Conservation (phyloP, 352 stramenopile genomes). For the Phytophthora parvispora region DNA sequence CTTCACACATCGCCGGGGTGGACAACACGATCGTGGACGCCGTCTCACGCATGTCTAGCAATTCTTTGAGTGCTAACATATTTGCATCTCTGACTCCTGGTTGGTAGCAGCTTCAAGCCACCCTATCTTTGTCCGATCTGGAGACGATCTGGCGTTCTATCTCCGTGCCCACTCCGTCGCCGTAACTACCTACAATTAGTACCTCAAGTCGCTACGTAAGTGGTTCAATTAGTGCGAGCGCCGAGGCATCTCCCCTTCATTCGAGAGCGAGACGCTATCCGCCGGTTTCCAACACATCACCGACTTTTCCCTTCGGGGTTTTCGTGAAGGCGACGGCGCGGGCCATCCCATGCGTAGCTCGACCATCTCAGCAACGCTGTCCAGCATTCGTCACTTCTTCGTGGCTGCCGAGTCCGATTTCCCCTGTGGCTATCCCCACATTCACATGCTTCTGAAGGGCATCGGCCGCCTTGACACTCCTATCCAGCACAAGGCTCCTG, state of each 20-base stretch:
- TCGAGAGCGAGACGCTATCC: background rate
- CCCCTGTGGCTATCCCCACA: slow-evolving; percentile 2
- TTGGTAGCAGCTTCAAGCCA: slow-evolving; percentile 6
- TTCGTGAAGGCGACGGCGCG: background rate
- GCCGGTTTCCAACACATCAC: background rate
- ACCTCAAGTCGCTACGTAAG: background rate
- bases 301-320: slow-evolving; percentile 1
- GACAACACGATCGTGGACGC: slow-evolving; percentile 5
- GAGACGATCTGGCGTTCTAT: slow-evolving; percentile 14
- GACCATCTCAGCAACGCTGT: background rate
- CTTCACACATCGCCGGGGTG: background rate
- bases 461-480: slow-evolving; percentile 5
- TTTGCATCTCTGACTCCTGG: background rate
- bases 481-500: slow-evolving; percentile 2
- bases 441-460: slow-evolving; percentile 13
- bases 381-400: slow-evolving; percentile 6
- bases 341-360: background rate
- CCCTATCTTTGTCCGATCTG: background rate
- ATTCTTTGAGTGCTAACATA: background rate
- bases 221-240: slow-evolving; percentile 1
- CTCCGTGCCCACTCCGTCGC: slow-evolving; percentile 12
- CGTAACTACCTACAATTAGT: slow-evolving; percentile 1
- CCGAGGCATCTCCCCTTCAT: background rate
- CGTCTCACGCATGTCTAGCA: background rate
- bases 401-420: background rate